Conservation (phyloP, 176 grass and related monocot genomes). For the Oryza brachyantha region DNA sequence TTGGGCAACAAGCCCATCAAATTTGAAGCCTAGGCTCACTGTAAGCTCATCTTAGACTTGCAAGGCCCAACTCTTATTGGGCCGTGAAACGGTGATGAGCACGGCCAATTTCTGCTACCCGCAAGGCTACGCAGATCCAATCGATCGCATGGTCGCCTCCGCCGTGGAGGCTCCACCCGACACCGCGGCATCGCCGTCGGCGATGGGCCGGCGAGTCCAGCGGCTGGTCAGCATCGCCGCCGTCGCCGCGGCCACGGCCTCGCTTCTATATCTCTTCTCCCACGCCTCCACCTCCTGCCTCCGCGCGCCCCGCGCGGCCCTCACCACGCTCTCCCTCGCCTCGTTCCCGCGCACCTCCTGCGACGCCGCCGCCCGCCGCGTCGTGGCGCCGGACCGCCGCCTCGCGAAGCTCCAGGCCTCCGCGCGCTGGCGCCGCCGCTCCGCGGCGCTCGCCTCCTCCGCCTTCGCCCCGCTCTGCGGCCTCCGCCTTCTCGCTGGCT, state of each 20-base stretch:
- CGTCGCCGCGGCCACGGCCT: slow-evolving; percentile 47
- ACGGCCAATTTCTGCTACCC: background rate
- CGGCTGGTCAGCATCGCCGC: slow-evolving; percentile 40
- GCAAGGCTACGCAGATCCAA: background rate
- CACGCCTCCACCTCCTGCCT: slow-evolving; percentile 40
- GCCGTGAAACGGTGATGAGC: slow-evolving; percentile 11
- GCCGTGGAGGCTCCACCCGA: background rate
- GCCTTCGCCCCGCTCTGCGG: slow-evolving; percentile 36
- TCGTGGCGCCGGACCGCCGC: slow-evolving; percentile 46
- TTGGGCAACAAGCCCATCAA: too few species aligned
- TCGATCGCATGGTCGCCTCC: background rate
- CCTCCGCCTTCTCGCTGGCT: slow-evolving; percentile 36
- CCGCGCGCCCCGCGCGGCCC: background rate
- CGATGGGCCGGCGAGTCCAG: slow-evolving; percentile 53
- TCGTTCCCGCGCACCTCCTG: slow-evolving; percentile 60
- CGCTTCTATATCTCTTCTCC: slow-evolving; percentile 46
- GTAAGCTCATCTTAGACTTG: background rate
- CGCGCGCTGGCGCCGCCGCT: slow-evolving; percentile 29
- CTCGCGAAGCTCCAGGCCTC: slow-evolving; percentile 54
- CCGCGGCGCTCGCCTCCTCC: slow-evolving; percentile 8
- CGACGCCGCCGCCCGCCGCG: slow-evolving; percentile 62
- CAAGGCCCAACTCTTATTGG: background rate
- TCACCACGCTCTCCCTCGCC: slow-evolving; percentile 12
- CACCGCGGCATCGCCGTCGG: slow-evolving; percentile 5
- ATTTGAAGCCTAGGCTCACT: too few species aligned